A percentile compares a stretch with the other conserved stretches of the same genome.
Conservation (phyloP, 2,329 filamentous ascomycete genomes). For the Aureobasidium leucospermi region DNA sequence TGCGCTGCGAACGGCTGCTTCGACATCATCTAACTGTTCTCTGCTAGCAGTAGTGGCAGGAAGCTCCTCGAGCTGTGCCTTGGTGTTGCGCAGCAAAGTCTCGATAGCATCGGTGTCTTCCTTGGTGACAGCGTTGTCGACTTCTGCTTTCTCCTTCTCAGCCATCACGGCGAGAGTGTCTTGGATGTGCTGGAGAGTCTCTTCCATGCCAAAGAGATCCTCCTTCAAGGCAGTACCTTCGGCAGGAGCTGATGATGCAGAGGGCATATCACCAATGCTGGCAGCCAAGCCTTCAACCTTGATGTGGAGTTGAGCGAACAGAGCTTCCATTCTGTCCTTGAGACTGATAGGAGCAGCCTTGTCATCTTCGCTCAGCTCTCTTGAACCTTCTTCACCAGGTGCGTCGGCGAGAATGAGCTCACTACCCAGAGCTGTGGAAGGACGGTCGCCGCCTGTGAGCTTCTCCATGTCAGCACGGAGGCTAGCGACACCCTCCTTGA, state of each 20-base stretch:
- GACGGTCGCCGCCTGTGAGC: constrained; percentile 53
- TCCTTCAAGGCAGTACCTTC: constrained; percentile 39
- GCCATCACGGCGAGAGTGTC: constrained; percentile 49
- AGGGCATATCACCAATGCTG: constrained; percentile 40
- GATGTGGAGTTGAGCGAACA: constrained; percentile 73
- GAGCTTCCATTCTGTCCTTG: constrained; percentile 71
- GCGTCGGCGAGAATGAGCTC: constrained; percentile 51
- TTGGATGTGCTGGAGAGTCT: constrained; percentile 49
- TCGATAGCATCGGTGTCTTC: constrained; percentile 89
- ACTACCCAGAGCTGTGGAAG: constrained; percentile 40
- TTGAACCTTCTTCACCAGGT: constrained; percentile 35
- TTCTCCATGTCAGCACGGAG: constrained; percentile 72
- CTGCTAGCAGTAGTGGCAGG: constrained; percentile 61
- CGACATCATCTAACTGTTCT: constrained; percentile 54
- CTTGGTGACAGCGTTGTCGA: constrained; percentile 56
- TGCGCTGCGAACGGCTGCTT: constrained; percentile 65
- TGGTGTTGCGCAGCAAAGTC: constrained; percentile 81
- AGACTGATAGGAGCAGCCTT: constrained; percentile 31
- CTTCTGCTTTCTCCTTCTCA: constrained; percentile 31
- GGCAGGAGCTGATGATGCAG: constrained; percentile 26
- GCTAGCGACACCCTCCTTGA: constrained; percentile 72
- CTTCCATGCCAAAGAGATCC: constrained; percentile 44
- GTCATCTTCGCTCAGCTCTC: constrained; percentile 24
- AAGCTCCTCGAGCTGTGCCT: constrained; percentile 78
- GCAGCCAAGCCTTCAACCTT: constrained; percentile 75